These are phyloP conservation scores for Tuber magnatum DNA, from an alignment of 495 filamentous ascomycete species.

Conservation along the genomic window DNA sequence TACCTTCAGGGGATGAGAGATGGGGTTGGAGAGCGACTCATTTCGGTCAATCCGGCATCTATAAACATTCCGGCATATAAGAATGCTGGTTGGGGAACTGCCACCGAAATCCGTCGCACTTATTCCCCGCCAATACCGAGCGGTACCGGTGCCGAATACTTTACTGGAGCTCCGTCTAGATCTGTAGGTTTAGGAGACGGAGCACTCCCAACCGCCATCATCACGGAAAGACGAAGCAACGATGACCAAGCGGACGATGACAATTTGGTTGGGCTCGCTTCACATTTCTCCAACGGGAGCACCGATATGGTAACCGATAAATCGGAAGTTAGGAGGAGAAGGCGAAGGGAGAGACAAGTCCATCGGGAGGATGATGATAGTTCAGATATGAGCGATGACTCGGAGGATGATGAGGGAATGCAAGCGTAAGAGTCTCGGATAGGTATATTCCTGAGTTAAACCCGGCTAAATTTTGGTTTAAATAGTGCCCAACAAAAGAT, in stretches of 20 bases:
- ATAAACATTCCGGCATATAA: constrained; percentile 94
- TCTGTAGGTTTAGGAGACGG: constrained; percentile 45
- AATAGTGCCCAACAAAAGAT: constrained; percentile 44
- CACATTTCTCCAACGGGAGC: constrained; percentile 48
- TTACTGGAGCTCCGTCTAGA: constrained; percentile 53
- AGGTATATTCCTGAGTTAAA: not conserved
- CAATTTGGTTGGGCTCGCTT: constrained; percentile 46
- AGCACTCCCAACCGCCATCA: constrained; percentile 37
- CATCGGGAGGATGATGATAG: constrained; percentile 94
- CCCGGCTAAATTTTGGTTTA: not conserved
- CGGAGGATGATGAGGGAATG: constrained; percentile 77
- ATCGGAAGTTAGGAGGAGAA: constrained; percentile 50
- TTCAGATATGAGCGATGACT: constrained; percentile 92
- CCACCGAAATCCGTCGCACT: constrained; percentile 73
- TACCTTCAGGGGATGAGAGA: constrained; percentile 88
- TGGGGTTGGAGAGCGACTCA: constrained; percentile 90
- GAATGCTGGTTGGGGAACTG: constrained; percentile 83
- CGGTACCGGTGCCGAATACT: constrained; percentile 83
- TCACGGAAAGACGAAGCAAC: not conserved
- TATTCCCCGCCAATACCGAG: constrained; percentile 96
- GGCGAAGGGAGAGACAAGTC: constrained; percentile 55
- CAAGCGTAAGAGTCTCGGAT: constrained; percentile 41
- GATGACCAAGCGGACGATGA: constrained; percentile 55
- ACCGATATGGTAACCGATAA: constrained; percentile 44
- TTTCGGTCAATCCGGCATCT: constrained; percentile 81